Conservation (phyloP, 176 grass and related monocot species). For the Lolium perenne region DNA sequence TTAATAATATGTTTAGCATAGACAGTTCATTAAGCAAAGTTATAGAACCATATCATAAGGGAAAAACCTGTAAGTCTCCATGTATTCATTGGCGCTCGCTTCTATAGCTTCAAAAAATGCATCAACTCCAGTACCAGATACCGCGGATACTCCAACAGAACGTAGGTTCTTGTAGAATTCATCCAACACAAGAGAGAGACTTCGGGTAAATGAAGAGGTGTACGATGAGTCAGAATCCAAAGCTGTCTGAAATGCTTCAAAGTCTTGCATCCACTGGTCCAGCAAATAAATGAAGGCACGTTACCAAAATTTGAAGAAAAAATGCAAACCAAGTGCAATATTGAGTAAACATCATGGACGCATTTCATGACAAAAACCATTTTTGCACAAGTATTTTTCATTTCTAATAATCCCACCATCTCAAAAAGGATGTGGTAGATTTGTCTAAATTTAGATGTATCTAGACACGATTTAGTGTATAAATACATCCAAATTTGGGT, state of each 20-base stretch:
- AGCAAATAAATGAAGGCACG: conserved; percentile 38
- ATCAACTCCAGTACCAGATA: conserved; percentile 79
- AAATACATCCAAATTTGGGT: too few relatives aligned
- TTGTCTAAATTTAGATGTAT: too few relatives aligned
- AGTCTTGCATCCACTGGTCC: conserved; percentile 97
- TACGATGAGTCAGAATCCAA: conserved; percentile 87
- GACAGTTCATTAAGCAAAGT: conserved; percentile 2
- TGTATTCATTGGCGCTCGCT: conserved; percentile 79
- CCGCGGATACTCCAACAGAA: conserved; percentile 88
- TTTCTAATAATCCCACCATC: too few relatives aligned
- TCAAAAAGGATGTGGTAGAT: too few relatives aligned
- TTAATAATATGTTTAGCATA: conserved; percentile 14
- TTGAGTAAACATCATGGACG: conserved; percentile 1
- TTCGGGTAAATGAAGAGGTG: conserved; percentile 75
- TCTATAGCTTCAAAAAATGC: conserved; percentile 82
- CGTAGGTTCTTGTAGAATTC: conserved; percentile 92
- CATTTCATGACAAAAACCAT: not conserved
- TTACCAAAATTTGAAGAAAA: conserved; percentile 20
- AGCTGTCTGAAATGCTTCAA: conserved; percentile 86
- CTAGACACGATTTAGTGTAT: too few relatives aligned
- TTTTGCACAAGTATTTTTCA: not conserved
- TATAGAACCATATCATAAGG: not conserved
- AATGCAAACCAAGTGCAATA: conserved; percentile 7
- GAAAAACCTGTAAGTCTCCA: conserved; percentile 88
- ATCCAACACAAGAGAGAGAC: conserved; percentile 82